These are phyloP conservation scores for Catharanthus roseus DNA, from an alignment of 257 asterid genomes.

Conservation along the genomic window DNA sequence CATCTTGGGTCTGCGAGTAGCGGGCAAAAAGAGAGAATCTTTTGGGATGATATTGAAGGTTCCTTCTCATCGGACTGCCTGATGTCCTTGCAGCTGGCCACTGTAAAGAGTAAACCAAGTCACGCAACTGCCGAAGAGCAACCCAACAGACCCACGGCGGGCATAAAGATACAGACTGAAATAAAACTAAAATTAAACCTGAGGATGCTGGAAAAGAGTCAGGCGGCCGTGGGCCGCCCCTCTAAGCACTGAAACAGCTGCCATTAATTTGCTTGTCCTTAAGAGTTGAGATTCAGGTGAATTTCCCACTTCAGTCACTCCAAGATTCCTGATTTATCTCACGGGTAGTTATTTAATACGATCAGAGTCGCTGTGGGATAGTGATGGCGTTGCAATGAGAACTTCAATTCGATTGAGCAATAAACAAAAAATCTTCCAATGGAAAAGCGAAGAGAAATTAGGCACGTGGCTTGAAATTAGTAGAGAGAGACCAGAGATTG, in stretches of 20 bases:
- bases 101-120: conserved; percentile 26
- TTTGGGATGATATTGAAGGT: conserved; percentile 23
- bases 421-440: neutral
- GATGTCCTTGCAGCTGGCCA: conserved; percentile 35
- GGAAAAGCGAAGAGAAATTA: neutral
- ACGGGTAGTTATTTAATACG: neutral
- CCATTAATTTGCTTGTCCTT: conserved; percentile 31
- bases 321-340: neutral
- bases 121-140: neutral
- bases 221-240: conserved; percentile 43
- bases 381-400: neutral
- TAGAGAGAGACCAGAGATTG: too few relatives aligned
- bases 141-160: neutral
- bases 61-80: conserved; percentile 27
- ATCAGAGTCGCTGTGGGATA: too few relatives aligned
- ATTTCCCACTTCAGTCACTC: neutral
- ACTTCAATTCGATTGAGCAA: neutral
- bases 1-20: conserved; percentile 69
- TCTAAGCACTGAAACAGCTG: conserved; percentile 52
- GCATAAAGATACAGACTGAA: neutral
- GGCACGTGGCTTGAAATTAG: conserved; percentile 6
- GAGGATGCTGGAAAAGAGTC: conserved; percentile 42
- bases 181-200: conserved; percentile 29
- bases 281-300: neutral
- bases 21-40: conserved; percentile 44